phyloP scores from a whole-genome alignment of 768 basidiomycete species.

The Leccinum obscurum region DNA sequence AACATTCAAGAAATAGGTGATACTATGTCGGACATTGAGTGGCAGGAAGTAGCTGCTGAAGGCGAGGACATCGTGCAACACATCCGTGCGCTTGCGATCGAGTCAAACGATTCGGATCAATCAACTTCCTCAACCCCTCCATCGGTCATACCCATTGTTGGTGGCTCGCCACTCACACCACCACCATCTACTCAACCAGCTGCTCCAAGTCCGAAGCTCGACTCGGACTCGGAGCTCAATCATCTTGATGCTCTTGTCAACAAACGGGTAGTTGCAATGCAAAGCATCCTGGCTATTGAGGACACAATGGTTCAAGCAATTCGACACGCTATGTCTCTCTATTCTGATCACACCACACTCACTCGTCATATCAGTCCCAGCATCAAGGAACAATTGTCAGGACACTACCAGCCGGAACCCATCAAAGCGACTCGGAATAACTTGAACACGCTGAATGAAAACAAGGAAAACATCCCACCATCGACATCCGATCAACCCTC shows the following conservation, averaged over 20 bases:
- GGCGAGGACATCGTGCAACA: neutral
- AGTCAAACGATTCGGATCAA: neutral
- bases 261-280: neutral
- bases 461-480: neutral
- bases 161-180: neutral
- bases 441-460: neutral
- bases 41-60: neutral
- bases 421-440: neutral
- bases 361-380: neutral
- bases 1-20: neutral
- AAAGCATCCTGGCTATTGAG: neutral
- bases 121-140: neutral
- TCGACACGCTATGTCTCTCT: neutral
- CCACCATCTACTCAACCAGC: neutral
- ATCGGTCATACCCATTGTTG: neutral
- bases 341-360: neutral
- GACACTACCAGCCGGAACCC: neutral
- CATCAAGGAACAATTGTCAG: neutral
- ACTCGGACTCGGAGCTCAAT: neutral
- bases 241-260: neutral
- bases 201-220: neutral
- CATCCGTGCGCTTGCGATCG: neutral
- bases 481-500: neutral
- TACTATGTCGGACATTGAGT: neutral
- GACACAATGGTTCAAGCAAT: neutral